A percentile compares a stretch with the other conserved stretches of the same genome.
phyloP scores from a whole-genome alignment of 2,329 filamentous ascomycete species.

The Septoria petroselini region DNA sequence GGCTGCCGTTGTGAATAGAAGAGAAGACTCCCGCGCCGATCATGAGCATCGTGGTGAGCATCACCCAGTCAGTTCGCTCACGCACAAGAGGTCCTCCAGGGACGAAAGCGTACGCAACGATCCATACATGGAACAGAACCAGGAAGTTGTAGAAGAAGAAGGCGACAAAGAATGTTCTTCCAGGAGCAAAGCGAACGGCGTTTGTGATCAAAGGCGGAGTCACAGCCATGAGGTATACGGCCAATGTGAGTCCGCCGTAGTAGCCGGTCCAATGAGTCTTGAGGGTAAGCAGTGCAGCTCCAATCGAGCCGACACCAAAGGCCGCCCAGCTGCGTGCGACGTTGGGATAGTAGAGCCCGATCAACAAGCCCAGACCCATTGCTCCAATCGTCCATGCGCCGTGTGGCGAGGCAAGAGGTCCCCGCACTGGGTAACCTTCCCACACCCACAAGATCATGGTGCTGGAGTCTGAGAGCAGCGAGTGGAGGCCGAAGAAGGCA shows the following conservation, averaged over 20 bases:
- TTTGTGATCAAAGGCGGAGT: slow-evolving; percentile 71
- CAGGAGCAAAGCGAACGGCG: slow-evolving; percentile 73
- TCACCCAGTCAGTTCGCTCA: slow-evolving; percentile 94
- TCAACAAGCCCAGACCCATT: slow-evolving; percentile 77
- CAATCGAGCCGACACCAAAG: slow-evolving; percentile 73
- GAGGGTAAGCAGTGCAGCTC: slow-evolving; percentile 73
- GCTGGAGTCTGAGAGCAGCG: slow-evolving; percentile 90
- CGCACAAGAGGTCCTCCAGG: slow-evolving; percentile 88
- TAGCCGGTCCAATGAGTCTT: slow-evolving; percentile 85
- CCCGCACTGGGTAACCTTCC: slow-evolving; percentile 90
- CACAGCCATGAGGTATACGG: slow-evolving; percentile 78
- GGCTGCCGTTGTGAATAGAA: slow-evolving; percentile 47
- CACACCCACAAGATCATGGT: slow-evolving; percentile 99
- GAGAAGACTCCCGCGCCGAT: slow-evolving; percentile 84
- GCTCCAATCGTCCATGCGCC: slow-evolving; percentile 80
- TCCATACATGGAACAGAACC: slow-evolving; percentile 97
- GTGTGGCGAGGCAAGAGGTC: slow-evolving; percentile 84
- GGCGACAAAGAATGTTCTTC: slow-evolving; percentile 77
- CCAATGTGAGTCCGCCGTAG: slow-evolving; percentile 72
- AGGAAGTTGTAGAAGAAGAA: slow-evolving; percentile 91
- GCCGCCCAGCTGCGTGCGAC: slow-evolving; percentile 74
- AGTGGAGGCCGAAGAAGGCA: slow-evolving; percentile 85
- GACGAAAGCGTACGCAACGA: slow-evolving; percentile 96
- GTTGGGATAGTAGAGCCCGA: slow-evolving; percentile 70
- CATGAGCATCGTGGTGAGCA: slow-evolving; percentile 78